These are phyloP conservation scores for Penicillium steckii DNA, from an alignment of 495 filamentous ascomycete genomes.

Conservation along the genomic window DNA sequence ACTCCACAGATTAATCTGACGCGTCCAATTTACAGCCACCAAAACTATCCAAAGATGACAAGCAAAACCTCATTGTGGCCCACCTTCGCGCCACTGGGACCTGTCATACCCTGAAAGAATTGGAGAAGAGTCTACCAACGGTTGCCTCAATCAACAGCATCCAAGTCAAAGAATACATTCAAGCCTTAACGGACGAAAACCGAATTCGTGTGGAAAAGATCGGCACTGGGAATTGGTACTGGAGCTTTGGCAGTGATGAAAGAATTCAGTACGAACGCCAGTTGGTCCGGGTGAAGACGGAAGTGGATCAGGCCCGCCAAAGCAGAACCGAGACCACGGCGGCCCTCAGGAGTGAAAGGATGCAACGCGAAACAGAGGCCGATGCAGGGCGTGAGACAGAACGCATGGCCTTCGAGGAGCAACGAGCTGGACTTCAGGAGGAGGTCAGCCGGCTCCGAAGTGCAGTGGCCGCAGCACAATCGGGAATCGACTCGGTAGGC, in stretches of 20 bases:
- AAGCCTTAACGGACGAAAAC: slow-evolving; percentile 61
- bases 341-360: slow-evolving; percentile 23
- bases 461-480: slow-evolving; percentile 8
- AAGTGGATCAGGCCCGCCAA: slow-evolving; percentile 51
- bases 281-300: slow-evolving; percentile 50
- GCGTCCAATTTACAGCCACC: slow-evolving; percentile 49
- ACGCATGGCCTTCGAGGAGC: slow-evolving; percentile 19
- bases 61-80: slow-evolving; percentile 59
- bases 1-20: slow-evolving; percentile 17
- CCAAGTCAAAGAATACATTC: slow-evolving; percentile 69
- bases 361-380: slow-evolving; percentile 17
- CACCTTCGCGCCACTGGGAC: slow-evolving; percentile 63
- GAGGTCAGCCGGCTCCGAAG: slow-evolving; percentile 26
- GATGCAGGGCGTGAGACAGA: slow-evolving; percentile 19
- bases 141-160: slow-evolving; percentile 68
- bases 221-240: slow-evolving; percentile 81
- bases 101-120: slow-evolving; percentile 71
- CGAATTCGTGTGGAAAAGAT: slow-evolving; percentile 75
- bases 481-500: slow-evolving; percentile 38
- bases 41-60: slow-evolving; percentile 59
- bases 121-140: slow-evolving; percentile 66
- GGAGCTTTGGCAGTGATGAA: slow-evolving; percentile 67
- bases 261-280: slow-evolving; percentile 49
- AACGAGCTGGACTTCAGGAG: slow-evolving; percentile 25
- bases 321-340: slow-evolving; percentile 18